These are phyloP conservation scores for slime mould (Dictyostelium discoideum) DNA, from an alignment of 78 protist genomes.

Conservation along the genomic window dicty_2.7 NC_007089.4:2093001-2093500, in stretches of 20 bases:
- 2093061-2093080: too few relatives aligned
- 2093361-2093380: too few relatives aligned
- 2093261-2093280: too few relatives aligned
- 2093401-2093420: too few relatives aligned
- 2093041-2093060: too few relatives aligned
- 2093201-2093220: not conserved
- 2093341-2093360: not conserved
- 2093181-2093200: not conserved
- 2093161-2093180: not conserved
- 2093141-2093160: too few relatives aligned
- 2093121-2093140: too few relatives aligned
- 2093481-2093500: not conserved
- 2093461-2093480: not conserved
- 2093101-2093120: too few relatives aligned
- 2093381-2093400: too few relatives aligned
- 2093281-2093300: not conserved
- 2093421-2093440: not conserved
- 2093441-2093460: not conserved
- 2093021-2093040: too few relatives aligned
- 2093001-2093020: too few relatives aligned
- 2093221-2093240: not conserved
- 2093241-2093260: not conserved
- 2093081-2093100: too few relatives aligned
- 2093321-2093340: not conserved
- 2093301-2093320: not conserved